Evolutionary conservation across 257 asterid genomes (phyloP).

Genomic region (Scutellaria baicalensis): DNA sequence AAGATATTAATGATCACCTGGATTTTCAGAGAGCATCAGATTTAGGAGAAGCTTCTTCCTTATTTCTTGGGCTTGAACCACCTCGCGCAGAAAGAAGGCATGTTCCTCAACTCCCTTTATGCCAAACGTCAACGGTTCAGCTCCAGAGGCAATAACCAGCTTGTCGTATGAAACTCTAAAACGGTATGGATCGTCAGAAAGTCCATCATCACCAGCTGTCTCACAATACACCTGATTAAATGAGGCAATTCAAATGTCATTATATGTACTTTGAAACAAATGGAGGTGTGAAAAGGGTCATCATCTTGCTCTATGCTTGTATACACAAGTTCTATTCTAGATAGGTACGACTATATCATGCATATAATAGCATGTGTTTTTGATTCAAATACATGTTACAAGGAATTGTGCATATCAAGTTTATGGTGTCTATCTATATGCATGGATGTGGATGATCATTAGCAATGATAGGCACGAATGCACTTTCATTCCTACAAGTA

Average conservation of each 20-base stretch:
- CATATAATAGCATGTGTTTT: background rate
- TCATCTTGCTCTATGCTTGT: background rate
- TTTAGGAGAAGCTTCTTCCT: conserved; percentile 83
- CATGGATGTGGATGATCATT: too few relatives aligned
- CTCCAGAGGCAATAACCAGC: conserved; percentile 86
- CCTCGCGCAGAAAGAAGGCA: conserved; percentile 86
- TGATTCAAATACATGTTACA: background rate
- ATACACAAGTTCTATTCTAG: too few relatives aligned
- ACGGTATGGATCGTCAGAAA: conserved; percentile 35
- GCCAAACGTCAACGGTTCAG: conserved; percentile 87
- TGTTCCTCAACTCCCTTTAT: conserved; percentile 77
- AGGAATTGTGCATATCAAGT: background rate
- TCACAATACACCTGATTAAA: conserved; percentile 62
- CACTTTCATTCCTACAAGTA: background rate
- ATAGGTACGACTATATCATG: too few relatives aligned
- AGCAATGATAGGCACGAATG: too few relatives aligned
- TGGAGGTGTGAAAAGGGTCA: background rate
- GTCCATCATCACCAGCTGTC: conserved; percentile 37
- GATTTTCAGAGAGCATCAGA: conserved; percentile 83
- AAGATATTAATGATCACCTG: conserved; percentile 40
- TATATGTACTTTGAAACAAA: background rate
- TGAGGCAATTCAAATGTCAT: background rate
- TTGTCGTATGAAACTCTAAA: conserved; percentile 88
- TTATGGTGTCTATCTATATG: background rate
- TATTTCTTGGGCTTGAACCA: conserved; percentile 84